A percentile compares a stretch with the other conserved stretches of the same genome.
Evolutionary conservation across 495 filamentous ascomycete species (phyloP).

Genomic region (Cryomyces minteri): DNA sequence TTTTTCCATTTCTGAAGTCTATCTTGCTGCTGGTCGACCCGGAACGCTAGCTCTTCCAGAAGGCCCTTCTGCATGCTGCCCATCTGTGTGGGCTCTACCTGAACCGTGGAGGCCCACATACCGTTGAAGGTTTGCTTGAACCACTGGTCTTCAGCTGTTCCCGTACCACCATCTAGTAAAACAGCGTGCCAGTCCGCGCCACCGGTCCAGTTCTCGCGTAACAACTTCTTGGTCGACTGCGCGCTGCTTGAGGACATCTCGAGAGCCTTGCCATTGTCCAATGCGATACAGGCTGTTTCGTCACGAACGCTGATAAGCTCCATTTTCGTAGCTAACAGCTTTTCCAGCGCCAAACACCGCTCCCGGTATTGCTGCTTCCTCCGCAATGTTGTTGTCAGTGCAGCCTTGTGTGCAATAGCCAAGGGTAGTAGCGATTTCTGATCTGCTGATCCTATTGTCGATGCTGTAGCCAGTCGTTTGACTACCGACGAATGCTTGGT

Average conservation of each 20-base stretch:
- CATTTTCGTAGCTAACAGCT: constrained; percentile 35
- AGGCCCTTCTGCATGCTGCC: constrained; percentile 34
- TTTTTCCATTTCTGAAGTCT: constrained; percentile 54
- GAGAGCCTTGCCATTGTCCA: too few species aligned
- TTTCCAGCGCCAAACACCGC: constrained; percentile 36
- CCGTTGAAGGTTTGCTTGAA: constrained; percentile 44
- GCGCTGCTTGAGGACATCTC: too few species aligned
- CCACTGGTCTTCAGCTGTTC: constrained; percentile 38
- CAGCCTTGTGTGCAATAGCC: constrained; percentile 51
- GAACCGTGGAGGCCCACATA: constrained; percentile 43
- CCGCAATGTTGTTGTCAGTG: constrained; percentile 31
- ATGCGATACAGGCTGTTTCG: too few species aligned
- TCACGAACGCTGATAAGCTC: not conserved
- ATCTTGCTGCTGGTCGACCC: constrained; percentile 38
- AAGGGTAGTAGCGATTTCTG: constrained; percentile 44
- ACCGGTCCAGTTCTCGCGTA: constrained; percentile 60
- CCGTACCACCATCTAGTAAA: constrained; percentile 44
- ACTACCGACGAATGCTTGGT: constrained; percentile 23
- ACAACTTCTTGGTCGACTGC: constrained; percentile 23
- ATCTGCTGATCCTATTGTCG: constrained; percentile 36
- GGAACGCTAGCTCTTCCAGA: constrained; percentile 45
- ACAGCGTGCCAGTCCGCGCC: constrained; percentile 47
- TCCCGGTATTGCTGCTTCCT: constrained; percentile 35
- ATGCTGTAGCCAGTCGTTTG: constrained; percentile 41
- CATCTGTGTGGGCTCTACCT: constrained; percentile 30